Evolutionary conservation across 805 yeast genomes (phyloP).

Genomic region (Yarrowia divulgata): DNA sequence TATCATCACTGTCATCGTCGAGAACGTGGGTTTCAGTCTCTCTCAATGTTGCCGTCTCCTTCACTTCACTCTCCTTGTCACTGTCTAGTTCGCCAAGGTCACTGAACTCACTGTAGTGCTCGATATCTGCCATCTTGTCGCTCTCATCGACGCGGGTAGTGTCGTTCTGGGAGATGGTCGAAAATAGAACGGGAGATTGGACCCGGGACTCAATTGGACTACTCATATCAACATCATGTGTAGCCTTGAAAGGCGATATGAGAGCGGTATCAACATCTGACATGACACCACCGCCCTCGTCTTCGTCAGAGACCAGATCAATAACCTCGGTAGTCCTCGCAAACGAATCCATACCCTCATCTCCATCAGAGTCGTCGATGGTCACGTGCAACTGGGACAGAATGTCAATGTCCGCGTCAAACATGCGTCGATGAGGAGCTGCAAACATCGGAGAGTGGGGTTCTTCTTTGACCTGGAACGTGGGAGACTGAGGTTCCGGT

Average conservation of each 20-base stretch:
- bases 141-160: not conserved
- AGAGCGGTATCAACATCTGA: too few relatives aligned
- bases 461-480: not conserved
- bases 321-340: slow-evolving; percentile 6
- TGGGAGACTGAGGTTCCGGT: not conserved
- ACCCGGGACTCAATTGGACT: not conserved
- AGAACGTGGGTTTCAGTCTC: too few relatives aligned
- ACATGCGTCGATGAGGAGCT: not conserved
- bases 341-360: slow-evolving; percentile 22
- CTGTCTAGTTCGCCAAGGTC: not conserved
- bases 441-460: not conserved
- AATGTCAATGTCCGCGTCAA: slow-evolving; percentile 13
- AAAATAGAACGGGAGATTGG: not conserved
- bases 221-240: not conserved
- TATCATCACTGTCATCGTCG: too few relatives aligned
- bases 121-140: too few relatives aligned
- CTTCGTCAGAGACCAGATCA: not conserved
- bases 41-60: too few relatives aligned
- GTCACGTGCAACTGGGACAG: not conserved
- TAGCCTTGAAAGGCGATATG: not conserved
- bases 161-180: not conserved
- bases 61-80: not conserved
- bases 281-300: not conserved
- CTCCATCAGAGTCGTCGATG: slow-evolving; percentile 18
- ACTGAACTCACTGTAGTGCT: not conserved